Evolutionary conservation across 2,329 filamentous ascomycete genomes (phyloP).

Genomic region (Arthrobotrys pseudoclavata): DNA sequence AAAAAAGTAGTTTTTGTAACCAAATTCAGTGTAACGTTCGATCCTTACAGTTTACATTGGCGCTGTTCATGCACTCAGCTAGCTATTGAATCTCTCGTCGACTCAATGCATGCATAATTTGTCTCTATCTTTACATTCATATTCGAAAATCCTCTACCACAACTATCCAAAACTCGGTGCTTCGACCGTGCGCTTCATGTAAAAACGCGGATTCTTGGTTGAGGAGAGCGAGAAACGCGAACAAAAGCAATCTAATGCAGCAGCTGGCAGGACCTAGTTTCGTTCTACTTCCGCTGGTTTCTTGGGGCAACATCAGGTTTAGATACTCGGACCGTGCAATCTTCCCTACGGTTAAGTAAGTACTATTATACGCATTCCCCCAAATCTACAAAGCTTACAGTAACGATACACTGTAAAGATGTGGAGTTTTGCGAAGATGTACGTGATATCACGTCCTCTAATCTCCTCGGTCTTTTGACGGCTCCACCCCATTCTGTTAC

Average conservation of each 20-base stretch:
- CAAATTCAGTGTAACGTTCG: background rate
- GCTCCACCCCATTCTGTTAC: background rate
- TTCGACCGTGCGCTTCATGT: background rate
- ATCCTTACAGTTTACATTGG: background rate
- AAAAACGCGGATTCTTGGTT: constrained; percentile 10
- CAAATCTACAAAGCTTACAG: constrained; percentile 13
- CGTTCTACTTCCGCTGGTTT: background rate
- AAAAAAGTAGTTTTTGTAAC: background rate
- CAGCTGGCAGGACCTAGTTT: background rate
- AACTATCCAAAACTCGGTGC: background rate
- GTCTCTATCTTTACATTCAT: background rate
- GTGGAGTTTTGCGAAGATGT: background rate
- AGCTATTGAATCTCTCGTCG: background rate
- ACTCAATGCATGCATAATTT: background rate
- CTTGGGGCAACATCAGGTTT: background rate
- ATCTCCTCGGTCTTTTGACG: background rate
- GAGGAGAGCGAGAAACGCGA: constrained; percentile 12
- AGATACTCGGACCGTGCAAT: constrained; percentile 22
- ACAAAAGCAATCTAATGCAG: constrained; percentile 40
- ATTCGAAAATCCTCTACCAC: background rate
- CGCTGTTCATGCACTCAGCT: background rate
- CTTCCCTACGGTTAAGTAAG: background rate
- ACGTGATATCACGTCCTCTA: background rate
- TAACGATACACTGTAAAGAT: background rate
- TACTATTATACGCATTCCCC: constrained; percentile 22